These are phyloP conservation scores for Chaetoceros muelleri DNA, from an alignment of 108 stramenopile genomes.

Conservation along the genomic window DNA sequence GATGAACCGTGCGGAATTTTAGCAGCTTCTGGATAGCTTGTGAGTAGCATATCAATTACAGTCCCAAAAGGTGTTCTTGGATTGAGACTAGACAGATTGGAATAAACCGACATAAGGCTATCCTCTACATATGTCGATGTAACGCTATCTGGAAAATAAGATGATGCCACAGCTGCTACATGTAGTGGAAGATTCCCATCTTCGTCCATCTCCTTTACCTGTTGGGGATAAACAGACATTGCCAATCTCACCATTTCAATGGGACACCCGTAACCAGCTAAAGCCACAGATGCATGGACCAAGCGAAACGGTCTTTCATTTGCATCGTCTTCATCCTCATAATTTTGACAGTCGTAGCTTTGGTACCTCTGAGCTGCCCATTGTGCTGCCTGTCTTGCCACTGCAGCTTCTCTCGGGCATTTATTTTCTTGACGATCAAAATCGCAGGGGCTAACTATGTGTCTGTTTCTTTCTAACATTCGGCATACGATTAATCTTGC, in stretches of 20 bases:
- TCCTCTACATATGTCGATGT: conserved; percentile 8
- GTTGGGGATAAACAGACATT: conserved; percentile 32
- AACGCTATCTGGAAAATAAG: conserved; percentile 1
- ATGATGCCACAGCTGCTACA: conserved; percentile 32
- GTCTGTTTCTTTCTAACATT: not conserved
- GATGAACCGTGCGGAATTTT: conserved; percentile 21
- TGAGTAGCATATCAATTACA: conserved; percentile 27
- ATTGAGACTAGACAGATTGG: conserved; percentile 7
- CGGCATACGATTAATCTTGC: conserved; percentile 22
- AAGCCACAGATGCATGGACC: conserved; percentile 36
- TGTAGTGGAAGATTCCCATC: conserved; percentile 41
- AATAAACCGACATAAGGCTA: conserved; percentile 4
- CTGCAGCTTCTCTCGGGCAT: not conserved
- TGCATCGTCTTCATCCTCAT: not conserved
- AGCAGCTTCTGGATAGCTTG: conserved; percentile 30
- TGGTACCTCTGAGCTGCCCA: conserved; percentile 14
- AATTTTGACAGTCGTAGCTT: not conserved
- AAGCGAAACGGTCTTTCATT: conserved; percentile 23
- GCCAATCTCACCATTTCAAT: conserved; percentile 35
- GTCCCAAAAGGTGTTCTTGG: conserved; percentile 21
- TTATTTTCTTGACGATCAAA: not conserved
- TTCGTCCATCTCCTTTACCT: conserved; percentile 46
- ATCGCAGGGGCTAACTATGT: not conserved
- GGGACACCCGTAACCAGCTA: conserved; percentile 40
- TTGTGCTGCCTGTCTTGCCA: conserved; percentile 6